Conservation (phyloP, 345 rosid genomes). For the Isatis tinctoria region DNA sequence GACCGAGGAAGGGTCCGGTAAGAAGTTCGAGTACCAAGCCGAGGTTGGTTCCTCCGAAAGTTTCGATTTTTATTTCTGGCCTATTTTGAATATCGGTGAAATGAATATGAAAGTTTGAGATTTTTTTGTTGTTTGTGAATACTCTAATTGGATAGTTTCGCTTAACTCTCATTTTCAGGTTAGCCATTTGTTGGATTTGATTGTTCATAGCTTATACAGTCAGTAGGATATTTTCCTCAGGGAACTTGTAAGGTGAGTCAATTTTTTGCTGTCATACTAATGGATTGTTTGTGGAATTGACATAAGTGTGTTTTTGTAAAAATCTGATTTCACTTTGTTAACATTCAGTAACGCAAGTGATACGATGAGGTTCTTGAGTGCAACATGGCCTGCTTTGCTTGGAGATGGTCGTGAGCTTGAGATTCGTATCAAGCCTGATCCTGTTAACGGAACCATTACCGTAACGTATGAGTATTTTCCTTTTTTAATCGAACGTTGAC, state of each 20-base stretch:
- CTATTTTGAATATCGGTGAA: neutral
- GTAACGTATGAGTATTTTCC: slow-evolving; percentile 47
- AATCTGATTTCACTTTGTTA: slow-evolving; percentile 14
- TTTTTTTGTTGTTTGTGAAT: neutral
- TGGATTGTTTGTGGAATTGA: neutral
- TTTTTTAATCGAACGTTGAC: neutral
- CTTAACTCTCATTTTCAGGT: slow-evolving; percentile 52
- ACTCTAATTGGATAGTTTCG: neutral
- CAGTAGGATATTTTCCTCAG: slow-evolving; percentile 84
- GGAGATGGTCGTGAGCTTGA: slow-evolving; percentile 88
- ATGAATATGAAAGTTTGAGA: neutral
- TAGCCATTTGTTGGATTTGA: slow-evolving; percentile 74
- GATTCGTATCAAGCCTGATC: slow-evolving; percentile 85
- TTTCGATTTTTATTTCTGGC: neutral
- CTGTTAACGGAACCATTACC: slow-evolving; percentile 84
- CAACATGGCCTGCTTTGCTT: slow-evolving; percentile 84
- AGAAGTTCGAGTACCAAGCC: slow-evolving; percentile 96
- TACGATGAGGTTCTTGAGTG: slow-evolving; percentile 95
- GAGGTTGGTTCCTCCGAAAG: slow-evolving; percentile 53
- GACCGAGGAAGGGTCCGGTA: slow-evolving; percentile 64
- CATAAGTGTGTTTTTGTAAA: neutral
- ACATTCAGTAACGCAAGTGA: slow-evolving; percentile 89
- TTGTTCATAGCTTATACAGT: slow-evolving; percentile 80
- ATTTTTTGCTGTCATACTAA: neutral
- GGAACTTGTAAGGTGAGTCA: slow-evolving; percentile 85